Evolutionary conservation across 352 stramenopile species (phyloP).

Genomic region (Phytophthora vignae): DNA sequence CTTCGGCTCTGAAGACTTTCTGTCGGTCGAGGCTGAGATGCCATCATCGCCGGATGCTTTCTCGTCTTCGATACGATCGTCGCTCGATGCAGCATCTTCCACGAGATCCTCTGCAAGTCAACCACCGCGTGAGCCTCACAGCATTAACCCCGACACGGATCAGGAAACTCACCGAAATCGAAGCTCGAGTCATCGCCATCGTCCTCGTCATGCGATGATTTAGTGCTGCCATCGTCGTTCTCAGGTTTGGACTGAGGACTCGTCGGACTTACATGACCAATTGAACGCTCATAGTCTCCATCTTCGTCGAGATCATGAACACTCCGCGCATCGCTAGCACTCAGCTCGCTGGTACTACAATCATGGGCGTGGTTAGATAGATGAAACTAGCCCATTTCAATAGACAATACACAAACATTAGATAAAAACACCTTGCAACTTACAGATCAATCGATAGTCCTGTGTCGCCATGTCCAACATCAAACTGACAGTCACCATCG

Average conservation of each 20-base stretch:
- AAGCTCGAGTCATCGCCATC: conserved; percentile 44
- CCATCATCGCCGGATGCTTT: not conserved
- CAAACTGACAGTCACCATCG: conserved; percentile 19
- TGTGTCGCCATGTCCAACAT: conserved; percentile 27
- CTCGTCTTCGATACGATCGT: conserved; percentile 24
- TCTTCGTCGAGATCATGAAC: conserved; percentile 1
- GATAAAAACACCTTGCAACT: conserved; percentile 25
- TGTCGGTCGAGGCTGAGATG: not conserved
- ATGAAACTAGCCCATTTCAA: conserved; percentile 6
- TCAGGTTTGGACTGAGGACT: conserved; percentile 1
- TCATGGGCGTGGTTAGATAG: conserved; percentile 2
- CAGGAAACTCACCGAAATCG: conserved; percentile 56
- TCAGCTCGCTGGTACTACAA: conserved; percentile 46
- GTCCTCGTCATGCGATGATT: conserved; percentile 4
- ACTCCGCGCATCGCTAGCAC: conserved; percentile 10
- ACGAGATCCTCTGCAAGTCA: conserved; percentile 47
- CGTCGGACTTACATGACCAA: not conserved
- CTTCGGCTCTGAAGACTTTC: not conserved
- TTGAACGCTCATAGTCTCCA: not conserved
- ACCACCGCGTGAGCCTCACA: not conserved
- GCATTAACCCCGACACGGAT: not conserved
- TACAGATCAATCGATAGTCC: conserved; percentile 77
- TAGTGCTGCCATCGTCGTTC: conserved; percentile 9
- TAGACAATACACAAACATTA: conserved; percentile 22
- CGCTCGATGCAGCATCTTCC: conserved; percentile 28